phyloP scores from a whole-genome alignment of 257 asterid species.

The Rehmannia glutinosa region DNA sequence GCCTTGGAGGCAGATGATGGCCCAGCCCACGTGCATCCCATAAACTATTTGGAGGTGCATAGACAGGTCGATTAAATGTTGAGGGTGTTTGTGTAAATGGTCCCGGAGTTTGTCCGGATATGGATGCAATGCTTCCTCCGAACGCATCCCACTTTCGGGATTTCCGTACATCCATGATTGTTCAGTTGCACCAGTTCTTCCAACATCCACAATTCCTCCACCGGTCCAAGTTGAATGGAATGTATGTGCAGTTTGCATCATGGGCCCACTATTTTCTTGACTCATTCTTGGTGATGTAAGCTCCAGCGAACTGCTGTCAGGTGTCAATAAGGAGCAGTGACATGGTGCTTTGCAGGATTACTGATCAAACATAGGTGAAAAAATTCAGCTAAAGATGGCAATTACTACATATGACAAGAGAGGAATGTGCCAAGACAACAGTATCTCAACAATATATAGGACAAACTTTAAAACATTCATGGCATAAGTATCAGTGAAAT shows the following conservation, averaged over 20 bases:
- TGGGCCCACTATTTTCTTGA: constrained; percentile 55
- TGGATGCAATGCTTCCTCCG: constrained; percentile 44
- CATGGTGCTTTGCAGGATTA: constrained; percentile 42
- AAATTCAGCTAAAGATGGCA: constrained; percentile 19
- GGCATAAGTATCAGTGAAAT: not conserved
- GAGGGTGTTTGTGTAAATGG: constrained; percentile 51
- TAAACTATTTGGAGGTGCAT: constrained; percentile 56
- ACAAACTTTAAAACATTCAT: not conserved
- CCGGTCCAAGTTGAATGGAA: constrained; percentile 63
- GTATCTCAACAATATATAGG: not conserved
- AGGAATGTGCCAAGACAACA: not conserved
- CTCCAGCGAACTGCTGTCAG: constrained; percentile 46
- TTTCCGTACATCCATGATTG: constrained; percentile 44
- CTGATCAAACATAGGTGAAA: constrained; percentile 34
- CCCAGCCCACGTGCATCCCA: constrained; percentile 71
- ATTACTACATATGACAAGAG: not conserved
- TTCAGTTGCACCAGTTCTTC: constrained; percentile 31
- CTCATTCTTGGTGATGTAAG: constrained; percentile 69
- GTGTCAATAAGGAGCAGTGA: constrained; percentile 34
- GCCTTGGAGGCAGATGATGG: constrained; percentile 43
- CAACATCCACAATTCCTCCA: constrained; percentile 51
- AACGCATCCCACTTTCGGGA: constrained; percentile 47
- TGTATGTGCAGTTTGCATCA: constrained; percentile 40
- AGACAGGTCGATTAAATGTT: constrained; percentile 47
- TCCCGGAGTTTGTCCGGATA: constrained; percentile 39